These are phyloP conservation scores for Fonsecaea erecta DNA, from an alignment of 2,329 filamentous ascomycete genomes.

Conservation along the genomic window DNA sequence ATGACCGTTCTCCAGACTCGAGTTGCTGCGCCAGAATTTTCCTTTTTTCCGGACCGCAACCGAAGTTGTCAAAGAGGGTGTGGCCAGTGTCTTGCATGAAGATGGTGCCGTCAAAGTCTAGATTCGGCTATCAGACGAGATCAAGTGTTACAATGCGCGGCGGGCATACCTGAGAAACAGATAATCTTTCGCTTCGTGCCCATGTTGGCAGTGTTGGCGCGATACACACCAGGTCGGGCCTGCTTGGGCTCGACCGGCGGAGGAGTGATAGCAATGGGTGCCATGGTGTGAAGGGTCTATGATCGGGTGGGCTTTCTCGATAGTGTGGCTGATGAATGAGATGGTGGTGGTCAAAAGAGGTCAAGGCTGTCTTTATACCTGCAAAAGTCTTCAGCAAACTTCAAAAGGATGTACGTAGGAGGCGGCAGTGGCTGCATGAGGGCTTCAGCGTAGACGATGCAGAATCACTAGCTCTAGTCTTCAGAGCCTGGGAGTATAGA, in stretches of 20 bases:
- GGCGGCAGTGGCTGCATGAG: slow-evolving; percentile 23
- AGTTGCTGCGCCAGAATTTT: slow-evolving; percentile 66
- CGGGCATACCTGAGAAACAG: slow-evolving; percentile 50
- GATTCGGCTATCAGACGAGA: slow-evolving; percentile 23
- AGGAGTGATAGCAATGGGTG: slow-evolving; percentile 35
- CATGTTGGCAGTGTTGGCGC: slow-evolving; percentile 36
- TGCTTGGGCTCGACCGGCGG: slow-evolving; percentile 34
- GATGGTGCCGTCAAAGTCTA: slow-evolving; percentile 74
- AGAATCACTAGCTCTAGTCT: neutral
- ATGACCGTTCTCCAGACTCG: slow-evolving; percentile 67
- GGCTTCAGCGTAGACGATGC: slow-evolving; percentile 1
- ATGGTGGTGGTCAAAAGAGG: neutral
- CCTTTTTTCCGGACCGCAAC: slow-evolving; percentile 63
- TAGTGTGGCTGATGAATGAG: neutral
- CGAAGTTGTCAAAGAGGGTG: slow-evolving; percentile 68
- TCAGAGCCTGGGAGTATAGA: slow-evolving; percentile 1
- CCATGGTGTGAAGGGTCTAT: slow-evolving; percentile 27
- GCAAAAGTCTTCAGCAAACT: neutral
- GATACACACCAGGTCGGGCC: slow-evolving; percentile 28
- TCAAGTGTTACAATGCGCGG: neutral
- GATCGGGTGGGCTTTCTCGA: neutral
- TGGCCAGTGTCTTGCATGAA: slow-evolving; percentile 74
- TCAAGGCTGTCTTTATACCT: slow-evolving; percentile 8
- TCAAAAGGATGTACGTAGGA: slow-evolving; percentile 27
- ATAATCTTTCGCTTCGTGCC: slow-evolving; percentile 50